Conservation (phyloP, 306 rosid genomes). For the Gastrolobium bilobum region DNA sequence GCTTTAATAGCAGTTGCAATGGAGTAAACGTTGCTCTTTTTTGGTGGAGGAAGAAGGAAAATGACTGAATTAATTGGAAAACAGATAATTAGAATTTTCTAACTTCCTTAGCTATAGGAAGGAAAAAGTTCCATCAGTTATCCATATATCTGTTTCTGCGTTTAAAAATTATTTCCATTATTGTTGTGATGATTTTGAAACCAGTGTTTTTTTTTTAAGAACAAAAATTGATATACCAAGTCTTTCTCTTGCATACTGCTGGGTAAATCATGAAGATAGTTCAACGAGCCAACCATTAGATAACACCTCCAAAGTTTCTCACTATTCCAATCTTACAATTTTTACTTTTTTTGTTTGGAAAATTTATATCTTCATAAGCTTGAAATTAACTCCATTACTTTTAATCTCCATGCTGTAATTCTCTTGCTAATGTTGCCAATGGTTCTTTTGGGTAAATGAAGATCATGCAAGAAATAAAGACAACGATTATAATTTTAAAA, state of each 20-base stretch:
- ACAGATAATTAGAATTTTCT: not conserved
- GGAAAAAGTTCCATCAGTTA: not conserved
- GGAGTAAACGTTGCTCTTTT: not conserved
- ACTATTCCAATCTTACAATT: not conserved
- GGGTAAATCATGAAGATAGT: not conserved
- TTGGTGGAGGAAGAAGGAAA: not conserved
- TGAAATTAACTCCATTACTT: not conserved
- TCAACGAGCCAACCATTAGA: not conserved
- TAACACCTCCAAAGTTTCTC: not conserved
- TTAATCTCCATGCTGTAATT: not conserved
- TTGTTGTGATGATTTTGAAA: not conserved
- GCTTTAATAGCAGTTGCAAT: constrained; percentile 32
- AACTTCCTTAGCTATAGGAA: constrained; percentile 3
- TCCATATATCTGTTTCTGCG: not conserved
- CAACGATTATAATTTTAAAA: not conserved
- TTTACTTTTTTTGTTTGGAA: not conserved
- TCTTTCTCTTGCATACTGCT: not conserved
- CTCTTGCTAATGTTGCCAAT: not conserved
- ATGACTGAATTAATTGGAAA: not conserved
- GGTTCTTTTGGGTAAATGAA: not conserved
- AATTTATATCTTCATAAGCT: not conserved
- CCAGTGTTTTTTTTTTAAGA: not conserved
- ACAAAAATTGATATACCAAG: not conserved
- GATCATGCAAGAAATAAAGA: not conserved
- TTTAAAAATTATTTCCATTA: constrained; percentile 16